phyloP scores from a whole-genome alignment of 164 flowering plant species.

The Stephania yunnanensis region DNA sequence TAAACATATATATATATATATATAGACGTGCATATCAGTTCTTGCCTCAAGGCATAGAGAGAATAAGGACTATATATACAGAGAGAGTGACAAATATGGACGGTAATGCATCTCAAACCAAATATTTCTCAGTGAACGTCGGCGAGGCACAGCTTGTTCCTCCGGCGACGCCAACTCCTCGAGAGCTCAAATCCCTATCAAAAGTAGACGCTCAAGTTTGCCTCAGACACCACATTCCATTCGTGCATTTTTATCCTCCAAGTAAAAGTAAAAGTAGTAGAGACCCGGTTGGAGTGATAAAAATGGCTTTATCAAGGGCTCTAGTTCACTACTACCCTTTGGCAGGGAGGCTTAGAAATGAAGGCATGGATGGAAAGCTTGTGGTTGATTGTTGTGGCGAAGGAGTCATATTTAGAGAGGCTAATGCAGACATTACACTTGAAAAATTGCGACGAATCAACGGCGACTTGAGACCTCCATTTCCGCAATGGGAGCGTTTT shows the following conservation, averaged over 20 bases:
- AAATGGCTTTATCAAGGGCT: slow-evolving; percentile 17
- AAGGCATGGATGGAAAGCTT: slow-evolving; percentile 14
- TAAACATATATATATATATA: too few species aligned
- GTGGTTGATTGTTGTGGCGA: slow-evolving; percentile 22
- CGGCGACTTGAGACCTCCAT: slow-evolving; percentile 18
- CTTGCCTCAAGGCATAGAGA: too few species aligned
- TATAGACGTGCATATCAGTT: too few species aligned
- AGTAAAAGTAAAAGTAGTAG: neutral
- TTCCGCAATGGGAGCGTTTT: slow-evolving; percentile 15
- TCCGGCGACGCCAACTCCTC: slow-evolving; percentile 19
- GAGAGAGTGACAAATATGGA: too few species aligned
- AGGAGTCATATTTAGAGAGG: slow-evolving; percentile 20
- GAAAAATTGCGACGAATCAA: slow-evolving; percentile 1
- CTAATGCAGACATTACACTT: slow-evolving; percentile 13
- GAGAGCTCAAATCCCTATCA: slow-evolving; percentile 20
- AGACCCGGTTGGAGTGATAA: slow-evolving; percentile 2
- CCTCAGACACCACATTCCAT: slow-evolving; percentile 23
- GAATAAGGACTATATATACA: too few species aligned
- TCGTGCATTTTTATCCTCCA: slow-evolving; percentile 19
- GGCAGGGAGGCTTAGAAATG: slow-evolving; percentile 19
- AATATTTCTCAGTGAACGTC: slow-evolving; percentile 9
- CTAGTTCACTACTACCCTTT: slow-evolving; percentile 21
- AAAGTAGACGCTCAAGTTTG: slow-evolving; percentile 24
- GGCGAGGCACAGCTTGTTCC: slow-evolving; percentile 14
- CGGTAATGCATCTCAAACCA: too few species aligned